Evolutionary conservation across 2,329 filamentous ascomycete species (phyloP).

Genomic region (Alternaria solani): DNA sequence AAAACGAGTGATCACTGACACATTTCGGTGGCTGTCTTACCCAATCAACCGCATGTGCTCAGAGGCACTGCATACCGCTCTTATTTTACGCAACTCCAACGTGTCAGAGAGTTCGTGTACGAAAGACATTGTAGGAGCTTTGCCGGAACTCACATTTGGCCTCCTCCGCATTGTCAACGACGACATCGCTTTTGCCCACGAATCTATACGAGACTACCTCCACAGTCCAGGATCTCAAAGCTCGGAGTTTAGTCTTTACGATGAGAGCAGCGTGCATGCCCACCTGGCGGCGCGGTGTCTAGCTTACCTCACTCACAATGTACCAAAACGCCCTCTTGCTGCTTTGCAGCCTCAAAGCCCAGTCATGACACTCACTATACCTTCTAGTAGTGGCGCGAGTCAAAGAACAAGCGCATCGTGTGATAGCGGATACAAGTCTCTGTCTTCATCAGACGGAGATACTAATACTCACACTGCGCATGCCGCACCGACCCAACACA

Average conservation of each 20-base stretch:
- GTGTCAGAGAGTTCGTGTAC: not conserved
- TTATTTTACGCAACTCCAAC: conserved; percentile 20
- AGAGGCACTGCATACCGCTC: conserved; percentile 30
- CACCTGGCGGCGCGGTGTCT: conserved; percentile 41
- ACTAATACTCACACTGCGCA: conserved; percentile 11
- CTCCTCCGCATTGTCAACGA: conserved; percentile 31
- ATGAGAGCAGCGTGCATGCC: conserved; percentile 36
- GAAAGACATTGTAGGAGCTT: conserved; percentile 21
- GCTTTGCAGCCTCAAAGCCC: conserved; percentile 22
- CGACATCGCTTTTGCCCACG: conserved; percentile 33
- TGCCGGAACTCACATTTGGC: conserved; percentile 37
- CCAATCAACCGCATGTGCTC: conserved; percentile 32
- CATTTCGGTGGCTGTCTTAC: conserved; percentile 39
- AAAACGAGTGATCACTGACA: conserved; percentile 31
- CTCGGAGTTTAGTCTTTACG: conserved; percentile 34
- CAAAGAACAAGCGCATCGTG: conserved; percentile 35
- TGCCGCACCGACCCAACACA: not conserved
- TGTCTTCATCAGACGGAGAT: conserved; percentile 36
- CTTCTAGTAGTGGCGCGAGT: conserved; percentile 32
- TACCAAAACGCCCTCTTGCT: conserved; percentile 38
- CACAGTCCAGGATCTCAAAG: conserved; percentile 24
- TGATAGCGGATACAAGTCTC: conserved; percentile 45
- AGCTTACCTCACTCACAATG: conserved; percentile 37
- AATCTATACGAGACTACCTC: conserved; percentile 37
- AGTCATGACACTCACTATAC: conserved; percentile 10